These are phyloP conservation scores for Pseudomicrostroma phylloplanum DNA, from an alignment of 1,284 basidiomycete species.

Conservation along the genomic window DNA sequence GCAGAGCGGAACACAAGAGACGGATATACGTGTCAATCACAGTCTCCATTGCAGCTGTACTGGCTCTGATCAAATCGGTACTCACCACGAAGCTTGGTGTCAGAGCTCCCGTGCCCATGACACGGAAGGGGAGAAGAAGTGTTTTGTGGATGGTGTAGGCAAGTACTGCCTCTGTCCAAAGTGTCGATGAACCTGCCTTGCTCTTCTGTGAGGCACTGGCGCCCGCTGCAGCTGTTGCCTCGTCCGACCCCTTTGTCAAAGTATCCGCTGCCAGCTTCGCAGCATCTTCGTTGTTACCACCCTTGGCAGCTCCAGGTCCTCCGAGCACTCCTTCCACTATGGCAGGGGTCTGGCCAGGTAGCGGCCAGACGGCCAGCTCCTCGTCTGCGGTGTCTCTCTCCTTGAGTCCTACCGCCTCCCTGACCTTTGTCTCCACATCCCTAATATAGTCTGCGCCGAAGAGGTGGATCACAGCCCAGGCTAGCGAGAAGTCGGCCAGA, in stretches of 20 bases:
- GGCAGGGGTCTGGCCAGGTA: not conserved
- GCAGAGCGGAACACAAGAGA: not conserved
- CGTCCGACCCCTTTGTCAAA: not conserved
- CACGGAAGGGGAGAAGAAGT: slow-evolving; percentile 76
- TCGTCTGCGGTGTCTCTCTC: slow-evolving; percentile 18
- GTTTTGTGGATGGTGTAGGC: slow-evolving; percentile 97
- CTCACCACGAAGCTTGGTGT: slow-evolving; percentile 69
- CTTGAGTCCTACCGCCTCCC: slow-evolving; percentile 43
- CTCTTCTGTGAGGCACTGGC: not conserved
- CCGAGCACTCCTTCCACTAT: slow-evolving; percentile 10
- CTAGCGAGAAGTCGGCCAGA: slow-evolving; percentile 54
- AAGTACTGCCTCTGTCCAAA: slow-evolving; percentile 84
- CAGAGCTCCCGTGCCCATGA: slow-evolving; percentile 78
- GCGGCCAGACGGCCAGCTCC: slow-evolving; percentile 14
- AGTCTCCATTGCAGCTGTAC: no score
- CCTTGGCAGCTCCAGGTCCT: slow-evolving; percentile 12
- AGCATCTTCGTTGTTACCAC: slow-evolving; percentile 26
- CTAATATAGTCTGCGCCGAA: slow-evolving; percentile 85
- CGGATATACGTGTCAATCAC: not conserved
- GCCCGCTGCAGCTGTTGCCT: slow-evolving; percentile 3
- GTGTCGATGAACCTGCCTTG: slow-evolving; percentile 11
- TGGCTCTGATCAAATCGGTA: no score
- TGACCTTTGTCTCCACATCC: slow-evolving; percentile 59
- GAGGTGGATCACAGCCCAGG: slow-evolving; percentile 76
- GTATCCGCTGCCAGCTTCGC: slow-evolving; percentile 12